A percentile compares a stretch with the other conserved stretches of the same genome.
Evolutionary conservation across 768 basidiomycete species (phyloP).

Genomic region (Scleroderma citrinum): DNA sequence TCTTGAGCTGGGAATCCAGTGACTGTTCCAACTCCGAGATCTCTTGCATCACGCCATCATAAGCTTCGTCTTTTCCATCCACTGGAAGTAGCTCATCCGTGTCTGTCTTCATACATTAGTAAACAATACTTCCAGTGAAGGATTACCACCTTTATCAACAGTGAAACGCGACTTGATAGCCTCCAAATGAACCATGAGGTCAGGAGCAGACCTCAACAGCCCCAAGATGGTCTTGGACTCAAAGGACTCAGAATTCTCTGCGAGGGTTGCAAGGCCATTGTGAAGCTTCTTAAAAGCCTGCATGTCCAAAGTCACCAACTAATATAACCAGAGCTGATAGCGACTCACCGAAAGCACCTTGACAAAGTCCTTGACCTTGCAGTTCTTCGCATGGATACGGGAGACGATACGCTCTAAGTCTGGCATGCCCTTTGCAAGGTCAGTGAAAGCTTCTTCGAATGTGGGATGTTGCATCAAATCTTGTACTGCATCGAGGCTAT

Average conservation of each 20-base stretch:
- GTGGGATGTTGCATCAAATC: conserved; percentile 78
- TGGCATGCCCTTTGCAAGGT: conserved; percentile 74
- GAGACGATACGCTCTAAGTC: conserved; percentile 94
- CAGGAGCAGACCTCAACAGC: conserved; percentile 75
- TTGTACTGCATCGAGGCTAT: conserved; percentile 88
- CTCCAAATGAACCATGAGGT: conserved; percentile 64
- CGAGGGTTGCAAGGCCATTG: conserved; percentile 56
- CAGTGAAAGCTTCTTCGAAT: conserved; percentile 71
- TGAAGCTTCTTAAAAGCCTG: conserved; percentile 75
- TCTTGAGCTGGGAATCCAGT: conserved; percentile 62
- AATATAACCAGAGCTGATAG: not conserved
- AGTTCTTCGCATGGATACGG: conserved; percentile 89
- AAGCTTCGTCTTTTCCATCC: conserved; percentile 80
- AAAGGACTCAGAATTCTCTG: conserved; percentile 65
- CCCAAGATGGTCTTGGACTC: conserved; percentile 70
- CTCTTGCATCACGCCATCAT: conserved; percentile 70
- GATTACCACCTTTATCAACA: conserved; percentile 48
- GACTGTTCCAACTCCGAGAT: conserved; percentile 65
- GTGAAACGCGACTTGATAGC: conserved; percentile 66
- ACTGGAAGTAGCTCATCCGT: conserved; percentile 69
- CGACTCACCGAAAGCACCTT: conserved; percentile 66
- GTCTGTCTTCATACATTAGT: conserved; percentile 32
- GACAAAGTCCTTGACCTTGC: conserved; percentile 81
- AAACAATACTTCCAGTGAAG: not conserved
- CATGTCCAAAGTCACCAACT: conserved; percentile 12